Evolutionary conservation across 306 rosid genomes (phyloP).

Genomic region (Castanea sativa): DNA sequence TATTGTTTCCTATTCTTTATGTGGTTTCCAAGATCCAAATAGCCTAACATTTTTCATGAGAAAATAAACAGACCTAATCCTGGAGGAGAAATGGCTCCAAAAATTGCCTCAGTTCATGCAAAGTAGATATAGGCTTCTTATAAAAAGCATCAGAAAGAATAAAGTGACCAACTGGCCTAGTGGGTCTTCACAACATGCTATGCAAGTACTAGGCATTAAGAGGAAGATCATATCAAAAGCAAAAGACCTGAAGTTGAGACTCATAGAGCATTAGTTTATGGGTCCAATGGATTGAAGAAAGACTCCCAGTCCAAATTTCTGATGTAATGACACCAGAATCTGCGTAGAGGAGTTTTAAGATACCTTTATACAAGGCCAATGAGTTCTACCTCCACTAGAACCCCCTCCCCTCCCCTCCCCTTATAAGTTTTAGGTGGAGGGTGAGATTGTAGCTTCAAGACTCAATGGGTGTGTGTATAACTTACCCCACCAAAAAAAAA

Average conservation of each 20-base stretch:
- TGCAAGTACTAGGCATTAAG: neutral
- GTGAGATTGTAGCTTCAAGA: neutral
- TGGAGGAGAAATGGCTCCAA: neutral
- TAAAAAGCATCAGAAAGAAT: neutral
- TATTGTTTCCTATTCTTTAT: neutral
- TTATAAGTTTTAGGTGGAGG: neutral
- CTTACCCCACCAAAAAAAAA: too few species aligned
- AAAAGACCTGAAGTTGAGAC: neutral
- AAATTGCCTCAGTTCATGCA: neutral
- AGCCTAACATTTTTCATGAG: neutral
- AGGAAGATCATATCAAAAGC: neutral
- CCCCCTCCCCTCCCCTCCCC: neutral
- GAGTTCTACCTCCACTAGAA: neutral
- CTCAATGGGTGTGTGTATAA: neutral
- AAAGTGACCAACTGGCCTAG: neutral
- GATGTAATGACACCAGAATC: neutral
- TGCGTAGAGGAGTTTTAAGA: neutral
- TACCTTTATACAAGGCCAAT: neutral
- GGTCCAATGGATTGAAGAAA: neutral
- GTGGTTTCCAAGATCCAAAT: neutral
- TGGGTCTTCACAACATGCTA: neutral
- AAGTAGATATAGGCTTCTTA: neutral
- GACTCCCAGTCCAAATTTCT: neutral
- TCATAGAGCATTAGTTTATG: neutral
- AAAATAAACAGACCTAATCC: neutral